Base-by-base conservation (phyloP, 331 rosid species). In the Erythrophleum ivorense region DNA sequence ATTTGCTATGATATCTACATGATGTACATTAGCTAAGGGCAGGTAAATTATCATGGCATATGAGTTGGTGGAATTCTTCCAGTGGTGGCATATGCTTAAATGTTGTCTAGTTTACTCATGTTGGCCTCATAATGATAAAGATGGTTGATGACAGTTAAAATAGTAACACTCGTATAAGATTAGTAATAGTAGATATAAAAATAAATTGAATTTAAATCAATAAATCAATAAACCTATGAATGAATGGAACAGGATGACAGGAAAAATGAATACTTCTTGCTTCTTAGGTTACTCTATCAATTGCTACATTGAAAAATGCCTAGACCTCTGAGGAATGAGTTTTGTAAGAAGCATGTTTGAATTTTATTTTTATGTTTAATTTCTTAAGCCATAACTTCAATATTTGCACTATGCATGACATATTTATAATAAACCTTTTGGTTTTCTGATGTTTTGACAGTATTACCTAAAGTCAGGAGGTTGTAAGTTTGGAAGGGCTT, bases 381-480 rank as follows among this genome's bases (percentile, higher is more conserved):
- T 72, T 60, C 13, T 43, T 48, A 49, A 46, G 53, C 73, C 53
- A 49, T 46, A 43, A 69, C 74, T 69, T 69, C n/a, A 31, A 21
- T 21, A 15, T 69, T 69, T 69, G n/a, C 38, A 2, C 36, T 21
- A 43, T 45, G 74, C 55, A 43, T 46, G 74, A 58, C 38, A 55
- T 81, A 77, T 82, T 82, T 76, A 38, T 84, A 55, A 57, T 65
- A 40, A 43, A 74, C 5, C 34, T 19, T 79, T 52, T 81, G 71
- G 38, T 54, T 38, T 65, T 7, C 63, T 69, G 88, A 80, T 87
- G 76, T 78, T 84, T 57, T 85, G 87, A 83, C 94, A 96, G 99
- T 96, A 85, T 81, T 91, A 94, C 82, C 88, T 82, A 80, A 92
- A 88, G 71, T 89, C 94, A 9, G 99, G 98, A 21, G 99, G 99